Evolutionary conservation across 2,329 filamentous ascomycete species (phyloP).

Genomic region (Daldinia sp.): DNA sequence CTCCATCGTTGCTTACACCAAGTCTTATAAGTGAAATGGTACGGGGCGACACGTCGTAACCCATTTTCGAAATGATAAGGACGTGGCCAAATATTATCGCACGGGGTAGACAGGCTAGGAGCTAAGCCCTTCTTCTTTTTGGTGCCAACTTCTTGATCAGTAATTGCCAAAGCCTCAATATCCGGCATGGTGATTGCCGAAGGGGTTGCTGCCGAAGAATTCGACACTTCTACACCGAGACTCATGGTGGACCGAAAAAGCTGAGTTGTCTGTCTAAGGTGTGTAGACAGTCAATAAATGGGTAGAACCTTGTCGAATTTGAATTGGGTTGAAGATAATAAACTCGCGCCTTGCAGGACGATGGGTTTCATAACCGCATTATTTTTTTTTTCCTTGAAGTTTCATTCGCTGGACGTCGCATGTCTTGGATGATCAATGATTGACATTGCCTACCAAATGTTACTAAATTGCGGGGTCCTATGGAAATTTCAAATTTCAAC

Average conservation of each 20-base stretch:
- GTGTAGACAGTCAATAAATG: background rate
- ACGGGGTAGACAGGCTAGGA: constrained; percentile 46
- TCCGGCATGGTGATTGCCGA: constrained; percentile 21
- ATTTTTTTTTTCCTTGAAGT: background rate
- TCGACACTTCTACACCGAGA: constrained; percentile 14
- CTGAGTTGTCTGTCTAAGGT: constrained; percentile 3
- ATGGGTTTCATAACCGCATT: background rate
- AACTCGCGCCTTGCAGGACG: background rate
- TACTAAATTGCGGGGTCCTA: background rate
- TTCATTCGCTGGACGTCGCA: background rate
- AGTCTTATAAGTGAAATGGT: constrained; percentile 94
- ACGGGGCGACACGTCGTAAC: constrained; percentile 82
- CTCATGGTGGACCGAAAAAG: constrained; percentile 32
- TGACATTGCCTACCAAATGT: too few relatives aligned
- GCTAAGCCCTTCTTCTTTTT: constrained; percentile 29
- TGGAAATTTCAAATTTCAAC: too few relatives aligned
- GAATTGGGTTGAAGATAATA: background rate
- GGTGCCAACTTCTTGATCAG: constrained; percentile 9
- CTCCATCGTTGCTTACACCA: constrained; percentile 95
- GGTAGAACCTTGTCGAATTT: background rate
- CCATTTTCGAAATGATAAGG: constrained; percentile 88
- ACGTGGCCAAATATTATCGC: constrained; percentile 56
- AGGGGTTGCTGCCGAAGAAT: constrained; percentile 11
- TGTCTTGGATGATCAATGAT: background rate
- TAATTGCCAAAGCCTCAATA: constrained; percentile 29